Evolutionary conservation across 768 basidiomycete species (phyloP).

Genomic region (Leccinum broughii): DNA sequence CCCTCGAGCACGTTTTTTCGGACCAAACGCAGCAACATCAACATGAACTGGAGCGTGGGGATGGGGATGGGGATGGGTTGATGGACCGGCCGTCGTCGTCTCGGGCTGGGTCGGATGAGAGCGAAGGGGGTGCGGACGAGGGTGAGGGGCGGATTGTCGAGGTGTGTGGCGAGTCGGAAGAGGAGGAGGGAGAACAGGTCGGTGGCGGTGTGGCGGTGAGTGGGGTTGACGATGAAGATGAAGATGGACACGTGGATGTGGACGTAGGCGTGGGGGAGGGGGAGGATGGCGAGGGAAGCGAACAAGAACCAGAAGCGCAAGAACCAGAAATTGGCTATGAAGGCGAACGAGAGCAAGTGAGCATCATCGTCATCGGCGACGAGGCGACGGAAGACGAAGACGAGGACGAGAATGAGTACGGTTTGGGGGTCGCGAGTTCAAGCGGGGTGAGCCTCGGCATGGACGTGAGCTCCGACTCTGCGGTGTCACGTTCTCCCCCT

Average conservation of each 20-base stretch:
- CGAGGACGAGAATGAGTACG: not conserved
- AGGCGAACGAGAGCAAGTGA: not conserved
- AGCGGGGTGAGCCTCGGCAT: not conserved
- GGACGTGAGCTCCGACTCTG: constrained; percentile 1
- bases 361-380: not conserved
- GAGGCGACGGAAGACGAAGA: too few relatives aligned
- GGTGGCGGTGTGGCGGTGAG: constrained; percentile 17
- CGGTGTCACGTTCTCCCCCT: not conserved
- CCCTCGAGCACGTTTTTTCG: constrained; percentile 26
- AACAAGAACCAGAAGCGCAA: not conserved
- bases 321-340: not conserved
- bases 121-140: not conserved
- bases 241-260: not conserved
- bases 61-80: not conserved
- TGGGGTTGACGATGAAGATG: constrained; percentile 16
- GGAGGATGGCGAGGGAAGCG: not conserved
- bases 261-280: not conserved
- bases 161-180: not conserved
- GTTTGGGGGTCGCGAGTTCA: not conserved
- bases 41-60: not conserved
- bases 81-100: not conserved
- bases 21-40: constrained; percentile 3
- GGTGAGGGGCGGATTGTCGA: not conserved
- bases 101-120: not conserved
- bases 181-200: constrained; percentile 6